These are phyloP conservation scores for Amphichorda felina DNA, from an alignment of 2,329 filamentous ascomycete genomes.

Conservation along the genomic window DNA sequence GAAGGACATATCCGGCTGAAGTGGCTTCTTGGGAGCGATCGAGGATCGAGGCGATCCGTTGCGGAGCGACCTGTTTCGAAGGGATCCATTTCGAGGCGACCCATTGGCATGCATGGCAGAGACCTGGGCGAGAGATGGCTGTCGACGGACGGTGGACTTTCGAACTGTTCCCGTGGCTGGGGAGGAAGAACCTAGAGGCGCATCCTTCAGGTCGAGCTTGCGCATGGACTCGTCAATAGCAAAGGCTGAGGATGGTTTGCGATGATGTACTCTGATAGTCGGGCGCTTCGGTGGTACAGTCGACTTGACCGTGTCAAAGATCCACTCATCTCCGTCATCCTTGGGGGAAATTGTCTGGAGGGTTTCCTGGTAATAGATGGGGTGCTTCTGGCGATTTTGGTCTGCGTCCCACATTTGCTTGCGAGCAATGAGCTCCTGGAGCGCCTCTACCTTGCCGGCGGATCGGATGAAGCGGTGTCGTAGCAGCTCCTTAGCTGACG, in stretches of 20 bases:
- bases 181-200: conserved; percentile 43
- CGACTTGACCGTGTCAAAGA: conserved; percentile 88
- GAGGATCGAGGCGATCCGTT: conserved; percentile 30
- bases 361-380: conserved; percentile 89
- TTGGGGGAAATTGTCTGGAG: conserved; percentile 58
- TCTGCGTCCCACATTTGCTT: conserved; percentile 74
- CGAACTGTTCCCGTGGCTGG: conserved; percentile 43
- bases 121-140: conserved; percentile 28
- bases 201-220: conserved; percentile 49
- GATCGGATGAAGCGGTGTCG: conserved; percentile 79
- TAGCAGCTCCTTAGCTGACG: conserved; percentile 76
- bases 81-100: conserved; percentile 21
- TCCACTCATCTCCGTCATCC: conserved; percentile 75
- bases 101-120: conserved; percentile 21
- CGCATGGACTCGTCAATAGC: conserved; percentile 49
- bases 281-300: conserved; percentile 41
- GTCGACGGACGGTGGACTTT: conserved; percentile 42
- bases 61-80: conserved; percentile 3
- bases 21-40: conserved; percentile 55
- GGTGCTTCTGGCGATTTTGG: conserved; percentile 54
- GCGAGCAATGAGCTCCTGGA: conserved; percentile 78
- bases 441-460: conserved; percentile 75
- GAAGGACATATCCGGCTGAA: conserved; percentile 84
- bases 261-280: conserved; percentile 31
- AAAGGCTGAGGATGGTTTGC: conserved; percentile 45